phyloP scores from a whole-genome alignment of 1,139 yeast genomes.

The Yamadazyma pseudoaaseri region DNA sequence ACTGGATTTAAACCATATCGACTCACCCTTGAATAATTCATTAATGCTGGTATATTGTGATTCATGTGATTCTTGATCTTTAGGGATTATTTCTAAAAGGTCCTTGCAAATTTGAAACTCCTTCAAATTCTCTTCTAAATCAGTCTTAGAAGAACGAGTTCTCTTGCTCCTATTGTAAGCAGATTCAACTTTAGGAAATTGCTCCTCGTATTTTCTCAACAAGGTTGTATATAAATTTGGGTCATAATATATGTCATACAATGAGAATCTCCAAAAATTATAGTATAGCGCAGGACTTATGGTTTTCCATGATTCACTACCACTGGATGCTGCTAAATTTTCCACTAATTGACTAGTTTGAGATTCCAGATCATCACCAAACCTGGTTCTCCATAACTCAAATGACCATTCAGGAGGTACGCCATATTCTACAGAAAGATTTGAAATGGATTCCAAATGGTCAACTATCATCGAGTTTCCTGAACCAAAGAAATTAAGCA shows the following conservation, averaged over 20 bases:
- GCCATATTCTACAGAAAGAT: slow-evolving; percentile 46
- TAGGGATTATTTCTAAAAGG: slow-evolving; percentile 23
- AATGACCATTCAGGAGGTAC: slow-evolving; percentile 71
- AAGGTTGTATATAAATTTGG: slow-evolving; percentile 52
- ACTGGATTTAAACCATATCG: slow-evolving; percentile 26
- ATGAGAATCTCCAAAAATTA: slow-evolving; percentile 71
- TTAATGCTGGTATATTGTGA: slow-evolving; percentile 18
- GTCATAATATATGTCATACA: slow-evolving; percentile 71
- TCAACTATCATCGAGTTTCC: slow-evolving; percentile 22
- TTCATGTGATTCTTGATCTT: slow-evolving; percentile 32
- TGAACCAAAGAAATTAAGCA: slow-evolving; percentile 51
- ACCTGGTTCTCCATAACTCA: slow-evolving; percentile 68
- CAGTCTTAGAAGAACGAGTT: slow-evolving; percentile 28
- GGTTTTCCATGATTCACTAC: slow-evolving; percentile 21
- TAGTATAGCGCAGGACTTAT: slow-evolving; percentile 50
- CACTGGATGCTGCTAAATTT: not conserved
- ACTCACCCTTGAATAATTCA: slow-evolving; percentile 15
- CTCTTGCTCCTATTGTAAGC: slow-evolving; percentile 30
- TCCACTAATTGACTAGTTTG: not conserved
- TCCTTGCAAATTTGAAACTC: slow-evolving; percentile 29
- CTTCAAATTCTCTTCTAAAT: slow-evolving; percentile 25
- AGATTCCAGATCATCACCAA: slow-evolving; percentile 17
- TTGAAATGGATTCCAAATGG: slow-evolving; percentile 44
- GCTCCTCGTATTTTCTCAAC: slow-evolving; percentile 20
- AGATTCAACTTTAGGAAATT: slow-evolving; percentile 22